Percentiles rank a stretch among this genome's conserved stretches.
These are phyloP conservation scores for Auriculariales sp. DNA, from an alignment of 768 basidiomycete genomes.

Conservation along the genomic window DNA sequence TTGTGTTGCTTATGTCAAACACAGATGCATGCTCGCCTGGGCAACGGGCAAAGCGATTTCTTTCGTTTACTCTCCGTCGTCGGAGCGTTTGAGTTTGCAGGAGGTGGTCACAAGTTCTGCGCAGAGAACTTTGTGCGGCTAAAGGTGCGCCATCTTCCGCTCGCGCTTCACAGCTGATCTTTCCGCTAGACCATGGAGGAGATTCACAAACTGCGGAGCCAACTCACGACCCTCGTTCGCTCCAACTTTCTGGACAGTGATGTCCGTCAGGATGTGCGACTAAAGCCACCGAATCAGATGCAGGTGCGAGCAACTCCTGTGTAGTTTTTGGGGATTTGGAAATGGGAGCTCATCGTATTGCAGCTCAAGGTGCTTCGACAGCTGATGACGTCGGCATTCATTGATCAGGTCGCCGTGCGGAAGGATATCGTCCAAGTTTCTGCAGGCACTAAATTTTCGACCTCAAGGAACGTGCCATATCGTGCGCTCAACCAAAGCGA, in stretches of 20 bases:
- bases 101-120: constrained; percentile 71
- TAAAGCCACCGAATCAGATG: constrained; percentile 59
- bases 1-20: neutral
- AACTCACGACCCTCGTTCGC: constrained; percentile 74
- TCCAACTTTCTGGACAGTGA: constrained; percentile 57
- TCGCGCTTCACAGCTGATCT: neutral
- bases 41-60: constrained; percentile 68
- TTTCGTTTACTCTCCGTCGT: constrained; percentile 86
- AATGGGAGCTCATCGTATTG: constrained; percentile 4
- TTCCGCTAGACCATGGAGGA: constrained; percentile 84
- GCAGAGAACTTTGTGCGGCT: constrained; percentile 74
- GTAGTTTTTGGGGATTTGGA: neutral
- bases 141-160: constrained; percentile 40
- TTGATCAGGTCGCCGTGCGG: constrained; percentile 88
- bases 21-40: constrained; percentile 68
- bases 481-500: constrained; percentile 63
- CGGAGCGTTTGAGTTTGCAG: constrained; percentile 89
- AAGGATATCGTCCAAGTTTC: constrained; percentile 59
- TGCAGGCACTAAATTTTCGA: constrained; percentile 54
- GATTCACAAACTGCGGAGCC: constrained; percentile 85
- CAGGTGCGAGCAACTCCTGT: constrained; percentile 43
- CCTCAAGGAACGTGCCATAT: constrained; percentile 71
- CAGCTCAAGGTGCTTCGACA: constrained; percentile 86
- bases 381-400: constrained; percentile 75
- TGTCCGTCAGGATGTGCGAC: constrained; percentile 43